Percentiles rank a stretch among this genome's conserved stretches.
Evolutionary conservation across 2,329 filamentous ascomycete genomes (phyloP).

Genomic region (Talaromyces sp.): DNA sequence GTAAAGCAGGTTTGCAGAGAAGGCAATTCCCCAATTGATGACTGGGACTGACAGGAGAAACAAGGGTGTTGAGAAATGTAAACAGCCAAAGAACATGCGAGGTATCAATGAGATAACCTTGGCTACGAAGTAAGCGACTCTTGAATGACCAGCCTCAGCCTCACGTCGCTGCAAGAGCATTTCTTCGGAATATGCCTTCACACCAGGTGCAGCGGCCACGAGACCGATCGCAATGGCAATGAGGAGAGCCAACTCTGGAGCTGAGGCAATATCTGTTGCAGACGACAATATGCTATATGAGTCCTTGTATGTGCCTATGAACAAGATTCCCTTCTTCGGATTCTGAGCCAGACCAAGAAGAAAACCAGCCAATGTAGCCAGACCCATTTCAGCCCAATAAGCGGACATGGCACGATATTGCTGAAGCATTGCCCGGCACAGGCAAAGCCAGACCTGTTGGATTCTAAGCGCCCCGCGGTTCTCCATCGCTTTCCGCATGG

Average conservation of each 20-base stretch:
- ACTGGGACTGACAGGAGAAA: conserved; percentile 6
- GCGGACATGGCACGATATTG: conserved; percentile 48
- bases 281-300: conserved; percentile 9
- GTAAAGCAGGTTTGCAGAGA: conserved; percentile 9
- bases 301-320: conserved; percentile 8
- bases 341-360: conserved; percentile 9
- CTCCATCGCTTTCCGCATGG: conserved; percentile 47
- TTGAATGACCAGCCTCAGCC: conserved; percentile 14
- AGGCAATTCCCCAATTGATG: conserved; percentile 11
- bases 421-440: conserved; percentile 54
- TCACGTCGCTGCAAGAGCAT: conserved; percentile 14
- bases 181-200: conserved; percentile 13
- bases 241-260: conserved; percentile 9
- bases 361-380: conserved; percentile 13
- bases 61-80: conserved; percentile 12
- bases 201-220: conserved; percentile 11
- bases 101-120: conserved; percentile 11
- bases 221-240: conserved; percentile 12
- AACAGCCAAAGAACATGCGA: conserved; percentile 10
- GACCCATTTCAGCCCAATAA: conserved; percentile 13
- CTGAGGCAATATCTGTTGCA: conserved; percentile 4
- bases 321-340: conserved; percentile 12
- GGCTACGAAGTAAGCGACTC: conserved; percentile 8
- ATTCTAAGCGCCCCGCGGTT: conserved; percentile 48
- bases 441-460: conserved; percentile 54